These are phyloP conservation scores for Volvox africanus DNA, from an alignment of 139 green algal genomes.

Conservation along the genomic window DNA sequence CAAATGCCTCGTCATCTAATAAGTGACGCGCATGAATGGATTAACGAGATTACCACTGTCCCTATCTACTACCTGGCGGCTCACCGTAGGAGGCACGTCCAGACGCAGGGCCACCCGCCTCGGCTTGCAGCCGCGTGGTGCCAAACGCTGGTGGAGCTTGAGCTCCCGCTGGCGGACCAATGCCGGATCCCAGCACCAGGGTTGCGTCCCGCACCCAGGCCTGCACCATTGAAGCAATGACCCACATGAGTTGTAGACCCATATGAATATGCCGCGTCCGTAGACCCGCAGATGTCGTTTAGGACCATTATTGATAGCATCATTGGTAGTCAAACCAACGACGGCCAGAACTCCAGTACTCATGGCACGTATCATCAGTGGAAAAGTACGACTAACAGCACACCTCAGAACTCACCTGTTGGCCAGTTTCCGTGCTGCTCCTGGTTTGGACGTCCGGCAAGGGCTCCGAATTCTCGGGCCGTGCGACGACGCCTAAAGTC, in stretches of 20 bases:
- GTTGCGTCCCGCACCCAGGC: neutral
- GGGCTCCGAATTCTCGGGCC: neutral
- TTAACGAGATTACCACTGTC: too few species aligned
- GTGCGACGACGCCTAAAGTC: neutral
- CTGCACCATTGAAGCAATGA: neutral
- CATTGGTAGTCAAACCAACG: too few species aligned
- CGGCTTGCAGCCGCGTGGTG: neutral
- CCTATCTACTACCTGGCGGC: neutral
- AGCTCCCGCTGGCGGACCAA: neutral
- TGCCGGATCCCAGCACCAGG: conserved; percentile 12
- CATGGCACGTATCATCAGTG: too few species aligned
- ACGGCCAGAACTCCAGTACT: too few species aligned
- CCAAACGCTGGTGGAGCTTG: neutral
- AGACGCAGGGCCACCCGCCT: neutral
- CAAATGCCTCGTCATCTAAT: too few species aligned
- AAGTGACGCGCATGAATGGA: too few species aligned
- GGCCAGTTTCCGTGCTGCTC: neutral
- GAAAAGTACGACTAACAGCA: neutral
- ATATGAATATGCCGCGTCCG: too few species aligned
- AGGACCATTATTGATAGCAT: too few species aligned
- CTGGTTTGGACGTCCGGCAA: neutral
- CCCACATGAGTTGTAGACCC: too few species aligned
- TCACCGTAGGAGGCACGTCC: neutral
- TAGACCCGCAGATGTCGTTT: too few species aligned
- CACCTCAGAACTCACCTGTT: neutral